These are phyloP conservation scores for Sugiyamaella valdiviana DNA, from an alignment of 805 yeast species.

Conservation along the genomic window DNA sequence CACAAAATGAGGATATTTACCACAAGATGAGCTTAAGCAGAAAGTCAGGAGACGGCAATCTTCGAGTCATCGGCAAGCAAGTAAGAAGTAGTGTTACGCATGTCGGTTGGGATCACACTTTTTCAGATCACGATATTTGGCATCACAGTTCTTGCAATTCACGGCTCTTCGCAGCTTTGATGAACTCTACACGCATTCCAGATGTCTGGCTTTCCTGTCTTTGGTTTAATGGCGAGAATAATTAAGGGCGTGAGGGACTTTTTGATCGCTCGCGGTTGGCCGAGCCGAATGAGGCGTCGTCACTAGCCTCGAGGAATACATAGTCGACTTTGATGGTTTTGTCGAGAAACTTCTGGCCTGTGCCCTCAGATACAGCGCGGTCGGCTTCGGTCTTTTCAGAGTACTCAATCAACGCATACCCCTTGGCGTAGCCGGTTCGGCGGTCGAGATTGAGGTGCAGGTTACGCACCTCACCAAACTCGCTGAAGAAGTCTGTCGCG, in stretches of 20 bases:
- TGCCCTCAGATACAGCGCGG: conserved; percentile 29
- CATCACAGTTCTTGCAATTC: too few relatives aligned
- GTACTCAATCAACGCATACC: conserved; percentile 39
- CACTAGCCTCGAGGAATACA: conserved; percentile 35
- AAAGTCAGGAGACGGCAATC: too few relatives aligned
- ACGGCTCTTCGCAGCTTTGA: too few relatives aligned
- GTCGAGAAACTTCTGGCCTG: conserved; percentile 34
- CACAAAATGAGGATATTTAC: too few relatives aligned
- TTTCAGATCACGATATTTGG: too few relatives aligned
- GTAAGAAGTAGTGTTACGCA: too few relatives aligned
- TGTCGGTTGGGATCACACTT: too few relatives aligned
- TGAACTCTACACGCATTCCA: too few relatives aligned
- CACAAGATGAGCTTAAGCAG: too few relatives aligned
- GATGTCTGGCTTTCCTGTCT: too few relatives aligned
- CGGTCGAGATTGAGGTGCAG: conserved; percentile 40
- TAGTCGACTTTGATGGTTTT: conserved; percentile 31
- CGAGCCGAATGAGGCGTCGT: background rate
- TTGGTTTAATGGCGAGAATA: too few relatives aligned
- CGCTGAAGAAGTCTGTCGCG: conserved; percentile 37
- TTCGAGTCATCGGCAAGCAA: too few relatives aligned
- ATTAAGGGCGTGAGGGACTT: background rate
- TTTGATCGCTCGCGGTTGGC: background rate
- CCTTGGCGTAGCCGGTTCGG: conserved; percentile 40
- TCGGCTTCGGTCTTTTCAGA: conserved; percentile 31
- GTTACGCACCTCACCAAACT: conserved; percentile 36